Percentiles rank a stretch among this genome's conserved stretches.
These are phyloP conservation scores for Trichosporon sp. DNA, from an alignment of 1,284 basidiomycete genomes.

Conservation along the genomic window DNA sequence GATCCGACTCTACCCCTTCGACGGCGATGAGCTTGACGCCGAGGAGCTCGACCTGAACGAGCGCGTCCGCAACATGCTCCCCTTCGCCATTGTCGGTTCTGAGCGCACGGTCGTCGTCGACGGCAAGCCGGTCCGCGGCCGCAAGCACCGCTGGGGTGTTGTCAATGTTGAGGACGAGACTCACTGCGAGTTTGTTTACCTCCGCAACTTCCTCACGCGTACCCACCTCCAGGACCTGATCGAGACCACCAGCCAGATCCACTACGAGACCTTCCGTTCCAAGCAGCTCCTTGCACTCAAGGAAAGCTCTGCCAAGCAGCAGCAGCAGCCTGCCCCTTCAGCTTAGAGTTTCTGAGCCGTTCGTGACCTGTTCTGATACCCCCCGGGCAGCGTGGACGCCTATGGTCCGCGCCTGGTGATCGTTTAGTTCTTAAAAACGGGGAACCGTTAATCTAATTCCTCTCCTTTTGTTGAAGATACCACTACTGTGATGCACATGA, in stretches of 20 bases:
- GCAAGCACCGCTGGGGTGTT: slow-evolving; percentile 97
- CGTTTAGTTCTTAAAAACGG: slow-evolving; percentile 16
- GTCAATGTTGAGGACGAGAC: slow-evolving; percentile 96
- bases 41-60: slow-evolving; percentile 86
- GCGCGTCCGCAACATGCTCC: slow-evolving; percentile 87
- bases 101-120: slow-evolving; percentile 92
- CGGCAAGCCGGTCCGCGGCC: slow-evolving; percentile 90
- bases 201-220: slow-evolving; percentile 94
- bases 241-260: slow-evolving; percentile 97
- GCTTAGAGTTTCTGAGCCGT: neutral
- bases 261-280: slow-evolving; percentile 98
- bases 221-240: slow-evolving; percentile 93
- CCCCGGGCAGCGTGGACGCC: slow-evolving; percentile 17
- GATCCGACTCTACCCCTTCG: slow-evolving; percentile 95
- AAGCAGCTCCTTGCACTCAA: slow-evolving; percentile 70
- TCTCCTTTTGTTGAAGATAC: slow-evolving; percentile 16
- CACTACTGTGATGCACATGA: slow-evolving; percentile 21
- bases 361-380: slow-evolving; percentile 18
- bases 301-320: slow-evolving; percentile 55
- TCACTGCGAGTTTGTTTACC: slow-evolving; percentile 97
- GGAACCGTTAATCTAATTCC: slow-evolving; percentile 16
- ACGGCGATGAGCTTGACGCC: slow-evolving; percentile 91
- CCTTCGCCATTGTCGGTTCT: slow-evolving; percentile 95
- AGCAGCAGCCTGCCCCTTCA: slow-evolving; percentile 31
- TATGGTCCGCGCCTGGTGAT: slow-evolving; percentile 18